Percentiles rank a stretch among this genome's conserved stretches.
phyloP scores from a whole-genome alignment of 1,139 yeast genomes.

The Pichia sp. region DNA sequence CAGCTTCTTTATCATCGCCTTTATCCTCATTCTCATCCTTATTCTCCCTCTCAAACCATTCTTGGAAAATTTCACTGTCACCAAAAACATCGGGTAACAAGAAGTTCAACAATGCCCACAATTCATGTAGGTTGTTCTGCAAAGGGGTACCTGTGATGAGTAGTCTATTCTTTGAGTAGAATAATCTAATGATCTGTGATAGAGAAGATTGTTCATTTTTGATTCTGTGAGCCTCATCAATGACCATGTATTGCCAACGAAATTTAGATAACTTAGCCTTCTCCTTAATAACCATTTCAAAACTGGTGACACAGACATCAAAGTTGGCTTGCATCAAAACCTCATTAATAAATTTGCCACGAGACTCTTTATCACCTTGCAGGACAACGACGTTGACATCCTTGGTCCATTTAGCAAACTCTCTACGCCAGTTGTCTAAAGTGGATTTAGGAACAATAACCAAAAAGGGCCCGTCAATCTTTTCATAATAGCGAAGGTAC shows the following conservation, averaged over 20 bases:
- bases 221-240: slow-evolving; percentile 96
- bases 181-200: slow-evolving; percentile 82
- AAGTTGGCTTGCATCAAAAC: slow-evolving; percentile 65
- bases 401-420: slow-evolving; percentile 91
- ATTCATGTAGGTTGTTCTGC: slow-evolving; percentile 89
- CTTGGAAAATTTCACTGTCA: slow-evolving; percentile 82
- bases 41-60: slow-evolving; percentile 62
- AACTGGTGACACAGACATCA: slow-evolving; percentile 85
- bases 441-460: slow-evolving; percentile 95
- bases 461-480: slow-evolving; percentile 84
- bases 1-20: slow-evolving; percentile 37
- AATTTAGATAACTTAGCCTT: slow-evolving; percentile 72
- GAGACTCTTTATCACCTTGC: slow-evolving; percentile 80
- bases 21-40: slow-evolving; percentile 45
- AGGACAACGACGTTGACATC: slow-evolving; percentile 82
- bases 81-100: slow-evolving; percentile 92
- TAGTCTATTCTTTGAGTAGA: slow-evolving; percentile 76
- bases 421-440: slow-evolving; percentile 92
- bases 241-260: slow-evolving; percentile 89
- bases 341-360: slow-evolving; percentile 54
- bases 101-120: slow-evolving; percentile 92
- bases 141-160: slow-evolving; percentile 94
- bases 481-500: slow-evolving; percentile 68
- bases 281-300: slow-evolving; percentile 88
- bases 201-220: slow-evolving; percentile 89